These are phyloP conservation scores for Dioszegia crocea DNA, from an alignment of 768 basidiomycete species.

Conservation along the genomic window DNA sequence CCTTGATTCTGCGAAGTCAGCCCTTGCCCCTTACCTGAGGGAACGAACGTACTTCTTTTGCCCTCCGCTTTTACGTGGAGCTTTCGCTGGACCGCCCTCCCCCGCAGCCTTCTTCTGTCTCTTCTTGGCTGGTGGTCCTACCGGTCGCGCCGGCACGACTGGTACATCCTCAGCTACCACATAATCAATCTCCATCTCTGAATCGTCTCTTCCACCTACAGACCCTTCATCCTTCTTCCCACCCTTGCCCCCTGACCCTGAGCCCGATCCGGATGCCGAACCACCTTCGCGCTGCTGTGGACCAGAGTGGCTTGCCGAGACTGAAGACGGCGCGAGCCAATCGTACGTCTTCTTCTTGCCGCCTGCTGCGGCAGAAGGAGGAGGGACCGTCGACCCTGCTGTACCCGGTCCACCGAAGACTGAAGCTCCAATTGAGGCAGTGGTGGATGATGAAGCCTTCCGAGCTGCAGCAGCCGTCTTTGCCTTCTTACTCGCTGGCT, in stretches of 20 bases:
- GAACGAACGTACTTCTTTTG: constrained; percentile 36
- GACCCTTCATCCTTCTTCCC: constrained; percentile 8
- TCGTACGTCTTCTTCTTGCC: constrained; percentile 29
- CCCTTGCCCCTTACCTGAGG: neutral
- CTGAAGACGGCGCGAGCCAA: constrained; percentile 33
- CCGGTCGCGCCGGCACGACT: constrained; percentile 1
- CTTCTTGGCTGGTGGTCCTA: constrained; percentile 16
- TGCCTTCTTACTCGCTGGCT: neutral
- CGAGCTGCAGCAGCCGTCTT: neutral
- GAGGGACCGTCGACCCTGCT: too few relatives aligned
- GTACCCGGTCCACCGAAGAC: too few relatives aligned
- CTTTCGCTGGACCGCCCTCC: constrained; percentile 27
- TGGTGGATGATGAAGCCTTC: neutral
- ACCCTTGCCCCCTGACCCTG: neutral
- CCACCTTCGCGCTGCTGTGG: constrained; percentile 22
- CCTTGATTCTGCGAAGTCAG: neutral
- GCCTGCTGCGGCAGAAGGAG: too few relatives aligned
- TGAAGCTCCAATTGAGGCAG: neutral
- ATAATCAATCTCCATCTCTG: too few relatives aligned
- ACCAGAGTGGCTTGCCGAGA: constrained; percentile 35
- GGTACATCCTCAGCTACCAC: too few relatives aligned
- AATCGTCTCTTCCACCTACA: neutral
- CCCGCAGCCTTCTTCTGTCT: constrained; percentile 25
- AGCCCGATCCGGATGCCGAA: neutral
- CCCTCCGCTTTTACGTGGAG: constrained; percentile 23